A percentile compares a stretch with the other conserved stretches of the same genome.
These are phyloP conservation scores for Elsinoe ampelina DNA, from an alignment of 2,329 filamentous ascomycete genomes.

Conservation along the genomic window DNA sequence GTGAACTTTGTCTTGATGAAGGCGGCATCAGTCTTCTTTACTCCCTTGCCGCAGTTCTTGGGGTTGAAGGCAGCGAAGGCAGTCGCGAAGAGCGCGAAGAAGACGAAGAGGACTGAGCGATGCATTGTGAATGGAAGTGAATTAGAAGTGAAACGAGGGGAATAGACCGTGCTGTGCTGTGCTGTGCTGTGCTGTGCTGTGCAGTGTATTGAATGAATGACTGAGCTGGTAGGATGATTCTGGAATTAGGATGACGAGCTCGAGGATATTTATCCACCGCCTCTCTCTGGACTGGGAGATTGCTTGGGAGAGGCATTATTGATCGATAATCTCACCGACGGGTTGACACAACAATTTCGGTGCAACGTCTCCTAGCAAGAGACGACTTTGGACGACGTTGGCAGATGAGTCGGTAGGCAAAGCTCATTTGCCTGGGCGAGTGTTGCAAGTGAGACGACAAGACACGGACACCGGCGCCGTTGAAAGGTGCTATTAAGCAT, in stretches of 20 bases:
- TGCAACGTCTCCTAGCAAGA: not conserved
- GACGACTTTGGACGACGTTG: not conserved
- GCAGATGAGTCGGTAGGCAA: slow-evolving; percentile 1
- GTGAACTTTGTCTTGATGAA: not conserved
- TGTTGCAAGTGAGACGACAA: not conserved
- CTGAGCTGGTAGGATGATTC: slow-evolving; percentile 1
- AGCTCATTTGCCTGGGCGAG: not conserved
- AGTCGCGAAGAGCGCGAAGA: slow-evolving; percentile 6
- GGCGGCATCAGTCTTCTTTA: slow-evolving; percentile 1
- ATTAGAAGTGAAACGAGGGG: not conserved
- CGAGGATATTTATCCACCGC: not conserved
- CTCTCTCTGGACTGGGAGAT: not conserved
- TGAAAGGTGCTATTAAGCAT: slow-evolving; percentile 2
- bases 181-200: too few species aligned
- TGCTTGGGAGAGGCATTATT: not conserved
- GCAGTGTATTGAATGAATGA: not conserved
- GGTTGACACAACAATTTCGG: slow-evolving; percentile 1
- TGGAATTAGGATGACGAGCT: slow-evolving; percentile 7
- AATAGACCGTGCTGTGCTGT: not conserved
- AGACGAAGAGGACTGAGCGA: slow-evolving; percentile 5
- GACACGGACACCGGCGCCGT: slow-evolving; percentile 6
- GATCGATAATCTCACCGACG: slow-evolving; percentile 9
- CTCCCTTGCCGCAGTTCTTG: not conserved
- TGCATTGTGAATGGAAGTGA: not conserved
- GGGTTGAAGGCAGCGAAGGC: slow-evolving; percentile 2